Evolutionary conservation across 306 rosid genomes (phyloP).

Genomic region (Astragalus membranaceus): DNA sequence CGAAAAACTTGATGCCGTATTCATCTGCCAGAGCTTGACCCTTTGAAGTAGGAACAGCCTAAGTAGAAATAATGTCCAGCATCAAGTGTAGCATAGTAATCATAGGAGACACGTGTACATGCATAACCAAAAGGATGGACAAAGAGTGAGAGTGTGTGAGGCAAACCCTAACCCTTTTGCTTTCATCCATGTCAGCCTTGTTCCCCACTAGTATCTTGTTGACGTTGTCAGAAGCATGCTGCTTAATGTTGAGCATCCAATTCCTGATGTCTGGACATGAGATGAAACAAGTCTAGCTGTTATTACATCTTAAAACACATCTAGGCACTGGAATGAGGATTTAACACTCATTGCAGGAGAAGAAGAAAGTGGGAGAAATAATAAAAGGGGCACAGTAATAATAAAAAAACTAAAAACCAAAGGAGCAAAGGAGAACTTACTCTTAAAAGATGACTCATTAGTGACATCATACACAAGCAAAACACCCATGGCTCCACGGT

Average conservation of each 20-base stretch:
- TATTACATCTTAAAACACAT: background rate
- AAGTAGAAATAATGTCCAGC: slow-evolving; percentile 22
- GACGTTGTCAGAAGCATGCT: slow-evolving; percentile 97
- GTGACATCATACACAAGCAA: slow-evolving; percentile 96
- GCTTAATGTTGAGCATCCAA: slow-evolving; percentile 96
- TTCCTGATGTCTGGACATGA: slow-evolving; percentile 73
- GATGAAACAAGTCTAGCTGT: slow-evolving; percentile 23
- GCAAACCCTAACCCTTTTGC: slow-evolving; percentile 94
- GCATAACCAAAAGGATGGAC: slow-evolving; percentile 8
- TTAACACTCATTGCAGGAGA: background rate
- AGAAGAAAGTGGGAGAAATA: background rate
- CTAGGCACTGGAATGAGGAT: background rate
- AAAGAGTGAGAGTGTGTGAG: slow-evolving; percentile 1
- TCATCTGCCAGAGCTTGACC: slow-evolving; percentile 97
- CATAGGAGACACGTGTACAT: slow-evolving; percentile 11
- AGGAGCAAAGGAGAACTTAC: slow-evolving; percentile 41
- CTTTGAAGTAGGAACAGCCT: slow-evolving; percentile 94
- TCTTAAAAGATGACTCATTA: slow-evolving; percentile 91
- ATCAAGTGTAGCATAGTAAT: slow-evolving; percentile 21
- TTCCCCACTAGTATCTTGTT: slow-evolving; percentile 93
- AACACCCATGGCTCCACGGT: slow-evolving; percentile 99
- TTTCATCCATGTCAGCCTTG: slow-evolving; percentile 99
- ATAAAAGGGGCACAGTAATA: background rate
- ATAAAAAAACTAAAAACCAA: background rate
- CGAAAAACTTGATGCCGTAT: slow-evolving; percentile 91